Conservation (phyloP, 148 eudicot species). For the Pouteria glomerata region DNA sequence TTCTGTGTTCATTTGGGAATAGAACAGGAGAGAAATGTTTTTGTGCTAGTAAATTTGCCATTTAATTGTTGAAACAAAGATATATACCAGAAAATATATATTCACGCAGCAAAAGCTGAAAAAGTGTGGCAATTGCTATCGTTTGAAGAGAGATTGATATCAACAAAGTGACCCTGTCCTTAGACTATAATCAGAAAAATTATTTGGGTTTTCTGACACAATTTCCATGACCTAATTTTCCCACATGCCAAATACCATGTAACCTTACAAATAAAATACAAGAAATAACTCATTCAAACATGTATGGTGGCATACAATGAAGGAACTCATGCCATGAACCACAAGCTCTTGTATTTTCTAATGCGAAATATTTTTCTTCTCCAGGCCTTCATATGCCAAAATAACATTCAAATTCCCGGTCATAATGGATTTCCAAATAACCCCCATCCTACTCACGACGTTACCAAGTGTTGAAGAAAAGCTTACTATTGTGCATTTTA, state of each 20-base stretch:
- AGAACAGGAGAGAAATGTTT: not conserved
- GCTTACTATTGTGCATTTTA: too few species aligned
- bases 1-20: not conserved
- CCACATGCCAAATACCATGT: not conserved
- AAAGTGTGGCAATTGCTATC: not conserved
- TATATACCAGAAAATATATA: not conserved
- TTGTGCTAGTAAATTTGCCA: not conserved
- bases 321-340: too few species aligned
- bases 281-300: not conserved
- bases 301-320: not conserved
- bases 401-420: too few species aligned
- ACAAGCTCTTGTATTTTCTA: too few species aligned
- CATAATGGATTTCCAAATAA: not conserved
- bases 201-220: not conserved
- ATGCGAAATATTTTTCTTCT: too few species aligned
- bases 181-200: not conserved
- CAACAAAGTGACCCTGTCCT: not conserved
- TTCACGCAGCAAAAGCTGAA: constrained; percentile 4
- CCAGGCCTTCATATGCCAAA: not conserved
- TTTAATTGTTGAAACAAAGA: not conserved
- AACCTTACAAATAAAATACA: not conserved
- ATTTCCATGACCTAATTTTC: not conserved
- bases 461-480: too few species aligned
- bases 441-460: not conserved
- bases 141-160: not conserved